These are phyloP conservation scores for Penicillium crustosum DNA, from an alignment of 2,329 filamentous ascomycete genomes.

Conservation along the genomic window DNA sequence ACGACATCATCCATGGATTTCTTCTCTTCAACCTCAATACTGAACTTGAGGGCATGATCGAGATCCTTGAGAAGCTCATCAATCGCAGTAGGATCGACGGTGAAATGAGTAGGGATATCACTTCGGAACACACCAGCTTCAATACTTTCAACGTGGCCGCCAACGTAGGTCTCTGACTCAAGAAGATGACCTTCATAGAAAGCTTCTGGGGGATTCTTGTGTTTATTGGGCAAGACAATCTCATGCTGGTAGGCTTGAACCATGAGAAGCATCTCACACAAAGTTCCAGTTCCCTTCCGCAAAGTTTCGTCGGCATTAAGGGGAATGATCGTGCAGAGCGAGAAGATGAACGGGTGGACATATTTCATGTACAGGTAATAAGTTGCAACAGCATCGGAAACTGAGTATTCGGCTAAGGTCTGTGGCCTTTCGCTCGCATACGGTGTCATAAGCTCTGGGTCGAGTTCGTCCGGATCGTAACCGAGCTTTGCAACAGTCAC, in stretches of 20 bases:
- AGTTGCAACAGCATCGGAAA: conserved; percentile 96
- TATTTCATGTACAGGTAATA: conserved; percentile 99
- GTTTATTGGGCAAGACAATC: conserved; percentile 95
- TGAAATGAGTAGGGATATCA: conserved; percentile 93
- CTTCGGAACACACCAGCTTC: conserved; percentile 95
- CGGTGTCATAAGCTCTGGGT: conserved; percentile 95
- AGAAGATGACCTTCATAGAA: conserved; percentile 97
- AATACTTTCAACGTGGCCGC: conserved; percentile 98
- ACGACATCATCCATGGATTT: conserved; percentile 75
- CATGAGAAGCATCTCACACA: conserved; percentile 99
- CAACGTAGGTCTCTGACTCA: conserved; percentile 96
- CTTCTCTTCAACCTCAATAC: conserved; percentile 79
- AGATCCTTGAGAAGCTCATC: conserved; percentile 85
- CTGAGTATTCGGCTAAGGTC: conserved; percentile 93
- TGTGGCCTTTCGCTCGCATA: conserved; percentile 85
- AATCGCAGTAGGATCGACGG: conserved; percentile 81
- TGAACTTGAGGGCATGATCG: conserved; percentile 85
- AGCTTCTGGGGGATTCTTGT: conserved; percentile 82
- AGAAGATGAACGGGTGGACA: conserved; percentile 99
- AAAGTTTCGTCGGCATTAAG: conserved; percentile 89
- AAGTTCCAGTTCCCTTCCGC: conserved; percentile 92
- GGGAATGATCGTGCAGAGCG: conserved; percentile 92
- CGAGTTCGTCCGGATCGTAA: conserved; percentile 96
- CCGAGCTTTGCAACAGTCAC: conserved; percentile 97
- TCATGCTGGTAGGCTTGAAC: conserved; percentile 91